Conservation (phyloP, 202 grass and related monocot genomes). For the Elaeis oleifera region DNA sequence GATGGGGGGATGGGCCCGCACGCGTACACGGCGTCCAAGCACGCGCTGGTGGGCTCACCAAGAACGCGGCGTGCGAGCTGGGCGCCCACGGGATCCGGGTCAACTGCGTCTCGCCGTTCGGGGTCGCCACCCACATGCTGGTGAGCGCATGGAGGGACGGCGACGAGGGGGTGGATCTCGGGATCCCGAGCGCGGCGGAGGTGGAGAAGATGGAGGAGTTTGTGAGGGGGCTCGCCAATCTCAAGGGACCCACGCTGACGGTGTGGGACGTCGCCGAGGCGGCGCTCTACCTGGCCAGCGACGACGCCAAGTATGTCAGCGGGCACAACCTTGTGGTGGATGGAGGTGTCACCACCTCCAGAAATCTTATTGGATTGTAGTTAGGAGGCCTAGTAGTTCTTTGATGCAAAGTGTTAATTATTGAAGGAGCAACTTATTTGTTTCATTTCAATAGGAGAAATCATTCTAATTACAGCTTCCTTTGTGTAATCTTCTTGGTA, state of each 20-base stretch:
- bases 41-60: neutral
- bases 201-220: slow-evolving; percentile 79
- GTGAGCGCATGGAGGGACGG: slow-evolving; percentile 84
- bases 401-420: too few relatives aligned
- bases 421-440: too few relatives aligned
- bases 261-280: slow-evolving; percentile 86
- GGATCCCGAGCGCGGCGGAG: slow-evolving; percentile 39
- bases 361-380: slow-evolving; percentile 69
- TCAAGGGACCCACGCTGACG: slow-evolving; percentile 63
- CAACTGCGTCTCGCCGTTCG: slow-evolving; percentile 2
- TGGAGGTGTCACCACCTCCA: slow-evolving; percentile 81
- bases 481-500: too few relatives aligned
- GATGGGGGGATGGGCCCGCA: neutral
- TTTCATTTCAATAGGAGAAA: too few relatives aligned
- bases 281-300: slow-evolving; percentile 75
- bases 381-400: too few relatives aligned
- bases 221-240: slow-evolving; percentile 59
- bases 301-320: slow-evolving; percentile 82
- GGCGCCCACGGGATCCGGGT: slow-evolving; percentile 2
- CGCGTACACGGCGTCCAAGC: slow-evolving; percentile 1
- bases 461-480: too few relatives aligned
- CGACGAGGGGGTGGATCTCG: slow-evolving; percentile 25
- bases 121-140: slow-evolving; percentile 43
- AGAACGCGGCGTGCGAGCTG: neutral
- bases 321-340: slow-evolving; percentile 98